A percentile compares a stretch with the other conserved stretches of the same genome.
Conservation (phyloP, 2,329 filamentous ascomycete genomes). For the Ophiocordyceps camponoti-leonardi region DNA sequence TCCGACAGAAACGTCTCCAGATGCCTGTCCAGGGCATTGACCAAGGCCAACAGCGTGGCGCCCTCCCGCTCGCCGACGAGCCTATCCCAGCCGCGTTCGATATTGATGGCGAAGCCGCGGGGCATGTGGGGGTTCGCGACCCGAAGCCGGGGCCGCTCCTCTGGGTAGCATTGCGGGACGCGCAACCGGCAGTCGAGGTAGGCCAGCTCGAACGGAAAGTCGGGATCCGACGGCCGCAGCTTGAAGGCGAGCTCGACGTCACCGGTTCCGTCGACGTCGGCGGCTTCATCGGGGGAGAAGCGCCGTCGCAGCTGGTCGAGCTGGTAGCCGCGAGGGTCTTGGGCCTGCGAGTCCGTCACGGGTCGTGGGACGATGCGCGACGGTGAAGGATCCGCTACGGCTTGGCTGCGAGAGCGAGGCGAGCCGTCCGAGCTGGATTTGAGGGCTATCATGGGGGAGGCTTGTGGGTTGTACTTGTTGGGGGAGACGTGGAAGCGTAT, state of each 20-base stretch:
- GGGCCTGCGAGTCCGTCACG: constrained; percentile 42
- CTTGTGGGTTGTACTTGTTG: too few relatives aligned
- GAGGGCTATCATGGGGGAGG: constrained; percentile 23
- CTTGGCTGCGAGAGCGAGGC: constrained; percentile 22
- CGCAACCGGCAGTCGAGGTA: constrained; percentile 49
- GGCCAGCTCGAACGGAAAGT: constrained; percentile 65
- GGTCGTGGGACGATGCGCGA: constrained; percentile 46
- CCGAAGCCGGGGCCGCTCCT: constrained; percentile 35
- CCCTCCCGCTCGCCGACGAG: constrained; percentile 38
- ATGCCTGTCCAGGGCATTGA: constrained; percentile 55
- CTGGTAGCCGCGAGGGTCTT: constrained; percentile 59
- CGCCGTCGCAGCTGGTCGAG: constrained; percentile 54
- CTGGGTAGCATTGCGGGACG: constrained; percentile 48
- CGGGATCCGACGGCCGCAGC: constrained; percentile 59
- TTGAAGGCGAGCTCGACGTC: constrained; percentile 38
- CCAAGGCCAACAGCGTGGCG: constrained; percentile 44
- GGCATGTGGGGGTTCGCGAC: constrained; percentile 55
- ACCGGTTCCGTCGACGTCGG: constrained; percentile 28
- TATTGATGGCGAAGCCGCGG: constrained; percentile 56
- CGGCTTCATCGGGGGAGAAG: constrained; percentile 33
- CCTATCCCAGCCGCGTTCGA: constrained; percentile 55
- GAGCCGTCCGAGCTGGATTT: constrained; percentile 11
- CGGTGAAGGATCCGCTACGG: constrained; percentile 23
- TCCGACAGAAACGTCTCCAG: constrained; percentile 53
- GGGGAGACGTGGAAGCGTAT: too few relatives aligned